Conservation (phyloP, 2,329 filamentous ascomycete genomes). For the Talaromyces sp. region DNA sequence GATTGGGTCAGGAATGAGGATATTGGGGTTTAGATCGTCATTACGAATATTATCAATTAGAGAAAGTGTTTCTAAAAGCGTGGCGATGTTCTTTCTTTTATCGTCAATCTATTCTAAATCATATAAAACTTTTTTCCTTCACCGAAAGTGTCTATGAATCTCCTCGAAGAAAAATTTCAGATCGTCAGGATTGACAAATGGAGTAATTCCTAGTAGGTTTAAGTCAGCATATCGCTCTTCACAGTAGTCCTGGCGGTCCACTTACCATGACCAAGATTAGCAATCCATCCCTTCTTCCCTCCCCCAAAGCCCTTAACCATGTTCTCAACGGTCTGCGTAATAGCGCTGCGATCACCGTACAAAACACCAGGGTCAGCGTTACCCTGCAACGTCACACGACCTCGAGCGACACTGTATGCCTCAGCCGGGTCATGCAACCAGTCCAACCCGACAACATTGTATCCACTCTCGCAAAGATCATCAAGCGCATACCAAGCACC, state of each 20-base stretch:
- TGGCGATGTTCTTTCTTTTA: not conserved
- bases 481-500: conserved; percentile 94
- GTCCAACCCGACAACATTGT: conserved; percentile 90
- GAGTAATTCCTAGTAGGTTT: conserved; percentile 68
- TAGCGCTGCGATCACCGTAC: conserved; percentile 76
- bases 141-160: conserved; percentile 59
- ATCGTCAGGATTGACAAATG: conserved; percentile 88
- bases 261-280: conserved; percentile 89
- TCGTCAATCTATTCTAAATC: not conserved
- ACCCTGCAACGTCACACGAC: conserved; percentile 79
- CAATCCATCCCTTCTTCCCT: conserved; percentile 90
- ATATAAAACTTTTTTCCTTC: not conserved
- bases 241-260: conserved; percentile 10
- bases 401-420: conserved; percentile 71
- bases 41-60: not conserved
- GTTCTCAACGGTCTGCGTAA: conserved; percentile 73
- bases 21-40: conserved; percentile 47
- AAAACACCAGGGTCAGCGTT: conserved; percentile 93
- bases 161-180: conserved; percentile 92
- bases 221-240: not conserved
- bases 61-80: not conserved
- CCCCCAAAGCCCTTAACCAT: conserved; percentile 84
- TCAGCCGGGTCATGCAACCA: conserved; percentile 88
- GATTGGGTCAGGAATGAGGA: conserved; percentile 51
- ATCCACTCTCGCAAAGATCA: conserved; percentile 78